Evolutionary conservation across 192 early-diverging fungal species (phyloP).

Genomic region (Linnemannia hyalina): DNA sequence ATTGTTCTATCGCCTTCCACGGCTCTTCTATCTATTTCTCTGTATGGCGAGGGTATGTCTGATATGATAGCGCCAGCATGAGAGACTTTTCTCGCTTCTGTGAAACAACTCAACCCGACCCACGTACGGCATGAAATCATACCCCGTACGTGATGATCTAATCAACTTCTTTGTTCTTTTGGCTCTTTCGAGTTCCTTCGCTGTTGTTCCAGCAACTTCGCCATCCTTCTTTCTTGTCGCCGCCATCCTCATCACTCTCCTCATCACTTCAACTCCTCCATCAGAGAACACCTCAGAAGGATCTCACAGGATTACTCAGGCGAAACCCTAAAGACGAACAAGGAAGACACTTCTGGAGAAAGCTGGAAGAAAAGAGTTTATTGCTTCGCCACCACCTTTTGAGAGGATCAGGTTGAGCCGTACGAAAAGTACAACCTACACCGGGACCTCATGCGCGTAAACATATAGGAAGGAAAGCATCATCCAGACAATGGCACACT

Average conservation of each 20-base stretch:
- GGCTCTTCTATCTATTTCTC: constrained; percentile 11
- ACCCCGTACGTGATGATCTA: background rate
- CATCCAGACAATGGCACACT: background rate
- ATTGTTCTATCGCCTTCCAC: constrained; percentile 36
- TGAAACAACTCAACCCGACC: background rate
- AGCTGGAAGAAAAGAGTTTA: background rate
- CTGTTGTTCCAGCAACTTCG: background rate
- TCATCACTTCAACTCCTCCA: background rate
- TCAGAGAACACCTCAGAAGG: background rate
- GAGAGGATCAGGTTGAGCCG: background rate
- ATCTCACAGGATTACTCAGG: background rate
- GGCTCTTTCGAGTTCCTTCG: background rate
- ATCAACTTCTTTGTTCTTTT: background rate
- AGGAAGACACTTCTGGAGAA: background rate
- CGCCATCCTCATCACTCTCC: background rate
- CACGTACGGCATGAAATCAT: background rate
- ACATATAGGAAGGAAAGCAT: background rate
- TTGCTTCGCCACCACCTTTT: background rate
- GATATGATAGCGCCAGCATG: background rate
- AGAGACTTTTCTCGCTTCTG: background rate
- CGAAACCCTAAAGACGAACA: background rate
- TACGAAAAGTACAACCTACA: background rate
- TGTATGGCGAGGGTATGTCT: background rate
- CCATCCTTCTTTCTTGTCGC: background rate
- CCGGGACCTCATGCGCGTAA: background rate